Conservation (phyloP, 2,329 filamentous ascomycete species). For the Aureobasidium vineae region DNA sequence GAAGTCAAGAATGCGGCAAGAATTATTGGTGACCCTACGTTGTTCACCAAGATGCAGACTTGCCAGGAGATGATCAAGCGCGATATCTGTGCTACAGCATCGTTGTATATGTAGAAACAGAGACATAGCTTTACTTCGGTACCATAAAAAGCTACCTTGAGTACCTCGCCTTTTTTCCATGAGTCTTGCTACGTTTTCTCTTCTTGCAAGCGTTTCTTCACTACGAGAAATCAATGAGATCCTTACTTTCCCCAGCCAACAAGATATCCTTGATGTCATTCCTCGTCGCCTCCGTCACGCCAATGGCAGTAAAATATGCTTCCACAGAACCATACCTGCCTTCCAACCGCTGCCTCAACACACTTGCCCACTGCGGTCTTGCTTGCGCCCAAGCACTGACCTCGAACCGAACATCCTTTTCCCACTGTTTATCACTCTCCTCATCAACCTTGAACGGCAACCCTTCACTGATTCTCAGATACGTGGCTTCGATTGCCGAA, state of each 20-base stretch:
- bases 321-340: background rate
- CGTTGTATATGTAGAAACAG: constrained; percentile 69
- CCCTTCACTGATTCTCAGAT: background rate
- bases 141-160: background rate
- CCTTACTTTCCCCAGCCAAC: background rate
- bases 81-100: constrained; percentile 88
- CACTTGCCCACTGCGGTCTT: background rate
- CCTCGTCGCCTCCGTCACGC: background rate
- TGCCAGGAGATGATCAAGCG: constrained; percentile 98
- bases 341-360: background rate
- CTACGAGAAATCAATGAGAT: background rate
- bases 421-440: background rate
- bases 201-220: background rate
- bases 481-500: background rate
- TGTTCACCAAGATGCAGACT: constrained; percentile 95
- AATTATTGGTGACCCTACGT: constrained; percentile 87
- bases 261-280: background rate
- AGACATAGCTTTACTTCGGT: background rate
- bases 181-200: no score
- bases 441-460: background rate
- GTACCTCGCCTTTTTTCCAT: no score
- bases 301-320: background rate
- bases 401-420: background rate
- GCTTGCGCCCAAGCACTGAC: background rate
- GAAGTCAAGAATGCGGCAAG: constrained; percentile 97